Evolutionary conservation across 2,329 filamentous ascomycete genomes (phyloP).

Genomic region (Metarhizium rileyi): DNA sequence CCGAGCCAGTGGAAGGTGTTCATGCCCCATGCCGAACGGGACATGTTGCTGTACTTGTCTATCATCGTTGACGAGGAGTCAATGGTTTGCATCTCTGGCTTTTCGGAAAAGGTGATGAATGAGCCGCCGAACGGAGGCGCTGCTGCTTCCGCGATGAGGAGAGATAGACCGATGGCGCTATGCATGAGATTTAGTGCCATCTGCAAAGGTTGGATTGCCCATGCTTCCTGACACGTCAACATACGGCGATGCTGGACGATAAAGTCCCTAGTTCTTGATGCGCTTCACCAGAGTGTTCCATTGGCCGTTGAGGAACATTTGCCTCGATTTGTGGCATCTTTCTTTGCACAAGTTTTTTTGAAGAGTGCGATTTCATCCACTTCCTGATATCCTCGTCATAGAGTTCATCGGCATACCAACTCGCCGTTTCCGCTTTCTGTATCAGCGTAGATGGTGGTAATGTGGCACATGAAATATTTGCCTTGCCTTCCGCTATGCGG

Average conservation of each 20-base stretch:
- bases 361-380: background rate
- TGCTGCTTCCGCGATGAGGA: conserved; percentile 44
- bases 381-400: background rate
- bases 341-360: conserved; percentile 13
- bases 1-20: conserved; percentile 45
- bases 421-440: conserved; percentile 3
- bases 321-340: conserved; percentile 22
- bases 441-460: conserved; percentile 43
- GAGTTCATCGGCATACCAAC: background rate
- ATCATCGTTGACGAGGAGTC: conserved; percentile 27
- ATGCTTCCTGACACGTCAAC: conserved; percentile 50
- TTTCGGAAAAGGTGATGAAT: conserved; percentile 43
- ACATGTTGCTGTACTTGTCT: conserved; percentile 30
- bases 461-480: conserved; percentile 44
- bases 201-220: conserved; percentile 25
- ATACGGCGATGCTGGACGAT: conserved; percentile 44
- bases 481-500: conserved; percentile 36
- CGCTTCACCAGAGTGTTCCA: conserved; percentile 50
- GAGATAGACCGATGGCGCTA: conserved; percentile 43
- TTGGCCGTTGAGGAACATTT: conserved; percentile 39
- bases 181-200: conserved; percentile 42
- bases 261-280: conserved; percentile 45
- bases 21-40: conserved; percentile 24
- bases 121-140: conserved; percentile 41
- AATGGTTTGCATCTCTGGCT: conserved; percentile 31